phyloP scores from a whole-genome alignment of 495 filamentous ascomycete genomes.

The Thermochaetoides thermophila region DNA sequence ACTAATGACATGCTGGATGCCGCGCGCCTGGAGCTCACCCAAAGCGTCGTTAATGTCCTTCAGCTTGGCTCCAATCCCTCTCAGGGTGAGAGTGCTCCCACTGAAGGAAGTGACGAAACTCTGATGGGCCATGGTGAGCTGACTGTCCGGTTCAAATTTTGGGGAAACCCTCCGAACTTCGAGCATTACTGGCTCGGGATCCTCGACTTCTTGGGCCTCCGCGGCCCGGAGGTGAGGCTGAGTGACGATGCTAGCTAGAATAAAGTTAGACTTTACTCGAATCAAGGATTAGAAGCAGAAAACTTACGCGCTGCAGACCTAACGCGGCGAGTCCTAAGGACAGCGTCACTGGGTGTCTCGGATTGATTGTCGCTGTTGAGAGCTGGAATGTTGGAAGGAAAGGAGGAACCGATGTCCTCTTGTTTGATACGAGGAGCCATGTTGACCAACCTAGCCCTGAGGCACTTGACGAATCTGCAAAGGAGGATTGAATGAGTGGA shows the following conservation, averaged over 20 bases:
- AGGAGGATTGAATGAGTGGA: no score
- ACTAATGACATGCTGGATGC: constrained; percentile 39
- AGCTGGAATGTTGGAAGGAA: no score
- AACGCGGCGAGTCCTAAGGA: constrained; percentile 1
- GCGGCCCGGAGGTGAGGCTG: no score
- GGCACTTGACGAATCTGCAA: no score
- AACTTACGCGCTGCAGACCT: constrained; percentile 18
- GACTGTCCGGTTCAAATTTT: no score
- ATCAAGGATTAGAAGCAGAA: neutral
- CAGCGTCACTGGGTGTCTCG: constrained; percentile 3
- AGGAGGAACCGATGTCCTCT: no score
- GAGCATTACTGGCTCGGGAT: constrained; percentile 10
- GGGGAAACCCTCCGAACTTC: constrained; percentile 9
- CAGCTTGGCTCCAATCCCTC: constrained; percentile 28
- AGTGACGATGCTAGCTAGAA: constrained; percentile 18
- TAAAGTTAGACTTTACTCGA: no score
- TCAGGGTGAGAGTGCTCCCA: constrained; percentile 20
- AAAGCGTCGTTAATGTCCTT: constrained; percentile 34
- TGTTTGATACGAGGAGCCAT: constrained; percentile 2
- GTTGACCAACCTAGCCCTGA: no score
- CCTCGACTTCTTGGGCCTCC: constrained; percentile 4
- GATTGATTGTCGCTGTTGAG: neutral
- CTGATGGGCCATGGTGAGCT: no score
- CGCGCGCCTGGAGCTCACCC: constrained; percentile 29
- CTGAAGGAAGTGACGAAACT: constrained; percentile 16